phyloP scores from a whole-genome alignment of 202 grass and related monocot species.

The Schoenoplectus triqueter region DNA sequence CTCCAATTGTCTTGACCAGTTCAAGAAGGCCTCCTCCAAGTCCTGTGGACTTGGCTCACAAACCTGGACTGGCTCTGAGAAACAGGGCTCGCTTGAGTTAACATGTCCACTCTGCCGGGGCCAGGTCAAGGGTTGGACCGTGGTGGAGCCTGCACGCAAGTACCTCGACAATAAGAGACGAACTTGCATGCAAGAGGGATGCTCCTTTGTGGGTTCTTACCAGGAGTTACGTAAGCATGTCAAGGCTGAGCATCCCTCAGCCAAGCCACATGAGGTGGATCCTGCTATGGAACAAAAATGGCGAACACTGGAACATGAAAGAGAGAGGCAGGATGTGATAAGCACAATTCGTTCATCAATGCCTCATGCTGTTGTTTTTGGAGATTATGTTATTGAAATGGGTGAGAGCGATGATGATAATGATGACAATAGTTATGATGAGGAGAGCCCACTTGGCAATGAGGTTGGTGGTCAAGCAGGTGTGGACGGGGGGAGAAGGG shows the following conservation, averaged over 20 bases:
- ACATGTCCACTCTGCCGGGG: conserved; percentile 94
- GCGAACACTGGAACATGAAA: conserved; percentile 81
- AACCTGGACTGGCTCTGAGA: conserved; percentile 46
- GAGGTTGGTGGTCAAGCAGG: conserved; percentile 16
- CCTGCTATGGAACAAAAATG: conserved; percentile 87
- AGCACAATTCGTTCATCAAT: conserved; percentile 83
- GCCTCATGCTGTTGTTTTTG: conserved; percentile 76
- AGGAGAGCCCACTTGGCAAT: conserved; percentile 43
- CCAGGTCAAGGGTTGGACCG: conserved; percentile 94
- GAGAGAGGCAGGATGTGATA: conserved; percentile 82
- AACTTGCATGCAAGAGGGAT: conserved; percentile 92
- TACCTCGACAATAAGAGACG: conserved; percentile 86
- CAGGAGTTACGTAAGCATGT: conserved; percentile 93
- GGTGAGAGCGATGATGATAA: conserved; percentile 49
- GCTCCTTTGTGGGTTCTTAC: conserved; percentile 81
- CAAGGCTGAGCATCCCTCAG: conserved; percentile 74
- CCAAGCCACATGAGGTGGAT: conserved; percentile 82
- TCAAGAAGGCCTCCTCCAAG: conserved; percentile 90
- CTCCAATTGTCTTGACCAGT: conserved; percentile 96
- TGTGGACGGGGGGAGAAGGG: conserved; percentile 37
- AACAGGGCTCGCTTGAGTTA: conserved; percentile 60
- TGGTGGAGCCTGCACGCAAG: conserved; percentile 79
- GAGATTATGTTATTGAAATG: conserved; percentile 85
- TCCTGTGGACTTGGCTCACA: conserved; percentile 41
- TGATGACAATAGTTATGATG: conserved; percentile 36